Conservation (phyloP, 192 early-diverging fungal species). For the Linnemannia elongata region DNA sequence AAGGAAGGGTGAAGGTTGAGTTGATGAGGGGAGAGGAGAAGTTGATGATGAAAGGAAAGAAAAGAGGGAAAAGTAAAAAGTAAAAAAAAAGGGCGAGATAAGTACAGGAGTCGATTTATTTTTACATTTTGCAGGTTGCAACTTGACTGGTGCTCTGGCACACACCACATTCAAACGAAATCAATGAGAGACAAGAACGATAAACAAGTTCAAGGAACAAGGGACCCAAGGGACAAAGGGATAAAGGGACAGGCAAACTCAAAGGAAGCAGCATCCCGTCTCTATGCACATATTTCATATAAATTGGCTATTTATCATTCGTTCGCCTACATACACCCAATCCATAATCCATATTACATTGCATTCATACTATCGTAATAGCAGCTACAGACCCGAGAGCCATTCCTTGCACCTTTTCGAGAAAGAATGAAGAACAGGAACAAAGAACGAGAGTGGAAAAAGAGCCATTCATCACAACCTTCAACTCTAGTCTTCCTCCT, state of each 20-base stretch:
- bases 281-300: not conserved
- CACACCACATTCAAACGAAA: too few relatives aligned
- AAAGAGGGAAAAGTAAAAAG: constrained; percentile 1
- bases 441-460: not conserved
- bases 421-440: not conserved
- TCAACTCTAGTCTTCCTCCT: not conserved
- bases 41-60: not conserved
- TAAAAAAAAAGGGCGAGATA: not conserved
- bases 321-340: too few relatives aligned
- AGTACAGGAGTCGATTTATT: not conserved
- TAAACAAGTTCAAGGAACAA: not conserved
- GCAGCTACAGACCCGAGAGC: not conserved
- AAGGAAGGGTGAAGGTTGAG: not conserved
- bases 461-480: not conserved
- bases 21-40: not conserved
- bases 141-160: not conserved
- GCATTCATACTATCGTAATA: not conserved
- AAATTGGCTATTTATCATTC: too few relatives aligned
- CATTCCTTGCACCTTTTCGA: not conserved
- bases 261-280: too few relatives aligned
- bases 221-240: too few relatives aligned
- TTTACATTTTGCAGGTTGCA: not conserved
- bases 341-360: too few relatives aligned
- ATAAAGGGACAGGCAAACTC: not conserved
- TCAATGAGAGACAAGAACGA: not conserved